These are phyloP conservation scores for Pseudopediastrum boryanum DNA, from an alignment of 139 green algal species.

Conservation along the genomic window DNA sequence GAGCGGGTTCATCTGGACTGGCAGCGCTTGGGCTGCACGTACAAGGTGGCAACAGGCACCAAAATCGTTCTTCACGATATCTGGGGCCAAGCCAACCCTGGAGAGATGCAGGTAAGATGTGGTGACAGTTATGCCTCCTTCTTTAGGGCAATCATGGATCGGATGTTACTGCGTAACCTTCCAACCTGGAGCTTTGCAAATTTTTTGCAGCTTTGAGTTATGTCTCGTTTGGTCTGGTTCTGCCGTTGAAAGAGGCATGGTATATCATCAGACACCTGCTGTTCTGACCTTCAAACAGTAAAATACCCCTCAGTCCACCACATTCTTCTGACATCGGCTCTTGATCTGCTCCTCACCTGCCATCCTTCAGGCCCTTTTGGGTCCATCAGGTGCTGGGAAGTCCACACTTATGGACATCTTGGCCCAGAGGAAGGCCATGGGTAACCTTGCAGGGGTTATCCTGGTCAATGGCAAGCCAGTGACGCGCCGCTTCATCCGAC, in stretches of 20 bases:
- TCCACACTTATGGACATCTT: conserved; percentile 56
- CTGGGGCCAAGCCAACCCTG: conserved; percentile 24
- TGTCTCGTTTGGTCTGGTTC: no score
- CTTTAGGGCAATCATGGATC: no score
- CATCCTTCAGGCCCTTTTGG: conserved; percentile 12
- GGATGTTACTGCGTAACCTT: no score
- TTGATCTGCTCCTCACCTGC: no score
- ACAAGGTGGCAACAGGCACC: not conserved
- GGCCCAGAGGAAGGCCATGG: conserved; percentile 45
- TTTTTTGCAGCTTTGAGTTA: no score
- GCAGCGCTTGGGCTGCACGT: not conserved
- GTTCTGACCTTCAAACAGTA: no score
- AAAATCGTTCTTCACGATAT: conserved; percentile 24
- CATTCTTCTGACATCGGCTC: no score
- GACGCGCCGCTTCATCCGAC: conserved; percentile 23
- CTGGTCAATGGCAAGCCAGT: conserved; percentile 37
- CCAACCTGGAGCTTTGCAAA: no score
- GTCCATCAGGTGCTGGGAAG: conserved; percentile 46
- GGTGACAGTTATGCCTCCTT: no score
- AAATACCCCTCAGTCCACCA: no score
- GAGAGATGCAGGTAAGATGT: conserved; percentile 42
- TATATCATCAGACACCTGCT: no score
- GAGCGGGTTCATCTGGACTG: not conserved
- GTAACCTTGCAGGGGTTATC: conserved; percentile 31
- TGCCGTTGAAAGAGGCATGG: no score